Evolutionary conservation across 1,139 yeast species (phyloP), one percentile per base, ranked within the genome.

Genomic region (Scheffersomyces insectosa): DNA sequence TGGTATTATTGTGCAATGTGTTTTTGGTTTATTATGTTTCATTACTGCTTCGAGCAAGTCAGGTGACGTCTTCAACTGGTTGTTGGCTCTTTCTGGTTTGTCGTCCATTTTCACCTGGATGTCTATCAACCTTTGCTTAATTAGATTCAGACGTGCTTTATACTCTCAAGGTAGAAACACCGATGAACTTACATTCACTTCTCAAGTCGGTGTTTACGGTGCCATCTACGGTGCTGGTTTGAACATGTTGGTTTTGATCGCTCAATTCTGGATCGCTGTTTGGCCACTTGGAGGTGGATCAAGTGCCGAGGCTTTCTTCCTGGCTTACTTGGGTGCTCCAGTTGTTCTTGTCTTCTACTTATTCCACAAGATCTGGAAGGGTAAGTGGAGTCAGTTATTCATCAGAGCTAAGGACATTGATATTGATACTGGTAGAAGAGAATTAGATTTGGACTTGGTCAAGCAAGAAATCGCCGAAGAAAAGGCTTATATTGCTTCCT

Each of bases 1-100:
- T 40, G 91, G 88, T 34, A 79, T 86, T 56, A 62, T 73, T 10
- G 65, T 78, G 40, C 82, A 88, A 36, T 66, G 79, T 39, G 49
- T 62, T 4, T 62, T 70, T 52, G 77, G 75, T 4, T 59, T 70
- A 36, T 60, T 72, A 37, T 68, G 75, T 40, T 70, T 71, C 49
- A 61, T 70, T 36, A 73, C 75, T 14, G 72, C 72, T 6, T 59
- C 66, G 37, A 58, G 59, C 15, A 59, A 63, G 40, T 65, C 65
- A 42, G 62, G 59, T 28, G 65, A 58, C 4, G 65, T 66, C 4
- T 68, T 68, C 49, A 53, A 62, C 48, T 68, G 74, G 74, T 55
- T 68, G 45, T 49, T 66, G 48, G 65, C 70, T 14, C 60, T 68
- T 39, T 65, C 70, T 38, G 74, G 71, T n/a, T 62, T 68, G 42